phyloP scores from a whole-genome alignment of 108 stramenopile genomes.

The Nitzschia putrida region DNA sequence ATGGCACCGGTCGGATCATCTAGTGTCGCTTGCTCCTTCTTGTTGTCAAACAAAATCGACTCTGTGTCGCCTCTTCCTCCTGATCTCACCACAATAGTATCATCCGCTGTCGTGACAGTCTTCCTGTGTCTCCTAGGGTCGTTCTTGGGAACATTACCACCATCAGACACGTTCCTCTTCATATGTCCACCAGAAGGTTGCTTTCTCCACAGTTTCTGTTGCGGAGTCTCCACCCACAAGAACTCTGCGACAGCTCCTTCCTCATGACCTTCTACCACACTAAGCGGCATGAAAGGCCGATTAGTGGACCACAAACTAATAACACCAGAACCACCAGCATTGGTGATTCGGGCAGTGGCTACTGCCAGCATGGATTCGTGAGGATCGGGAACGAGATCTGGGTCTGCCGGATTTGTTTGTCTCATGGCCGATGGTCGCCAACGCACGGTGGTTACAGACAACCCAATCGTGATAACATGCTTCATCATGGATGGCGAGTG shows the following conservation, averaged over 20 bases:
- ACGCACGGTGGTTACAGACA: conserved; percentile 67
- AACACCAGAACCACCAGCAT: conserved; percentile 70
- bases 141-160: not conserved
- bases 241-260: conserved; percentile 79
- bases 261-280: conserved; percentile 73
- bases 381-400: conserved; percentile 33
- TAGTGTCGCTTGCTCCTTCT: conserved; percentile 3
- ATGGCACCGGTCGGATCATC: conserved; percentile 13
- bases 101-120: not conserved
- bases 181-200: not conserved
- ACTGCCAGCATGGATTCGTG: conserved; percentile 85
- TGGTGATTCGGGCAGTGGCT: conserved; percentile 74
- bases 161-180: not conserved
- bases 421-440: conserved; percentile 68
- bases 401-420: not conserved
- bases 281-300: conserved; percentile 75
- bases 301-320: conserved; percentile 70
- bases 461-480: conserved; percentile 58
- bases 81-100: conserved; percentile 13
- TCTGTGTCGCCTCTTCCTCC: conserved; percentile 24
- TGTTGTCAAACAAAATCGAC: conserved; percentile 22
- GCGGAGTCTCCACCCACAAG: conserved; percentile 64
- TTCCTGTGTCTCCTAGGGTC: not conserved
- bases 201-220: not conserved
- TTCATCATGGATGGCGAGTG: conserved; percentile 9